Evolutionary conservation across 164 flowering plant genomes (phyloP).

Genomic region (Chloranthus sessilifolius): DNA sequence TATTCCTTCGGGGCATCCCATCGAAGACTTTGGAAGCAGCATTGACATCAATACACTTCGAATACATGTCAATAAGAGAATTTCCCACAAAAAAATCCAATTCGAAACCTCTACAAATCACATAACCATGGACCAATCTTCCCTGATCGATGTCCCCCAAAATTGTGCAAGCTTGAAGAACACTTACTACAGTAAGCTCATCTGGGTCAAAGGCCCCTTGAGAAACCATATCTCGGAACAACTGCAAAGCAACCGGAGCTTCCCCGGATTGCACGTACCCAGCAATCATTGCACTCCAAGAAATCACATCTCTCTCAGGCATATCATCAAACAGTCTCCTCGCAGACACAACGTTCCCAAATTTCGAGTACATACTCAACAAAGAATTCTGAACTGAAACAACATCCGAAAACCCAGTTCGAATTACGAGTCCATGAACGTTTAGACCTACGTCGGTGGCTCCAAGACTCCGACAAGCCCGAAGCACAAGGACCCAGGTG

Average conservation of each 20-base stretch:
- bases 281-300: slow-evolving; percentile 80
- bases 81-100: slow-evolving; percentile 62
- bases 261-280: slow-evolving; percentile 44
- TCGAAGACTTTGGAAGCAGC: slow-evolving; percentile 48
- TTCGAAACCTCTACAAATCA: slow-evolving; percentile 39
- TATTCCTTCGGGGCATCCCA: slow-evolving; percentile 49
- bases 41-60: slow-evolving; percentile 36
- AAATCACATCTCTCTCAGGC: slow-evolving; percentile 60
- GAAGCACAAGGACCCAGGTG: slow-evolving; percentile 58
- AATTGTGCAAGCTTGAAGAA: slow-evolving; percentile 54
- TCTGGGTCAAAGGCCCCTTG: slow-evolving; percentile 35
- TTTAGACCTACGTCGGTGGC: slow-evolving; percentile 23
- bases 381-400: slow-evolving; percentile 61
- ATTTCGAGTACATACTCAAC: slow-evolving; percentile 38
- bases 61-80: slow-evolving; percentile 72
- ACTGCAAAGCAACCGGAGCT: slow-evolving; percentile 27
- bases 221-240: slow-evolving; percentile 48
- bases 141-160: slow-evolving; percentile 31
- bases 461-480: slow-evolving; percentile 35
- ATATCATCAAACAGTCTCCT: slow-evolving; percentile 64
- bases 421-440: slow-evolving; percentile 56
- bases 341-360: slow-evolving; percentile 29
- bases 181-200: slow-evolving; percentile 45
- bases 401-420: slow-evolving; percentile 37
- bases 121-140: slow-evolving; percentile 41